A percentile compares a stretch with the other conserved stretches of the same genome.
These are phyloP conservation scores for Trypanosoma cruzi DNA, from an alignment of 208 protist genomes.

Conservation along the genomic window DNA sequence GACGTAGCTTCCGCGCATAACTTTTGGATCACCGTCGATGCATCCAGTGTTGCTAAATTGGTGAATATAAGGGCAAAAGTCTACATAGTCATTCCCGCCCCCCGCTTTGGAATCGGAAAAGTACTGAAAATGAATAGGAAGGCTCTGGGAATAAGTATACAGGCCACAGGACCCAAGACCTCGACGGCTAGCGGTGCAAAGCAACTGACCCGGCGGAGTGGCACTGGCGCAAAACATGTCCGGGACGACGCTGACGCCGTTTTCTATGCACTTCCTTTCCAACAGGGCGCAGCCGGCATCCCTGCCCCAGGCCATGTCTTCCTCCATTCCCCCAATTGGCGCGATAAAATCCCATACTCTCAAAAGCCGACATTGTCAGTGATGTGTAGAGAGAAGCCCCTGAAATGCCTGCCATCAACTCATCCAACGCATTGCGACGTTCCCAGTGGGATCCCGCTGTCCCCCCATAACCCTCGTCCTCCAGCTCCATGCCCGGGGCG, in stretches of 20 bases:
- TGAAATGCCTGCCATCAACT: constrained; percentile 32
- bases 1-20: constrained; percentile 28
- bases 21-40: neutral
- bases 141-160: neutral
- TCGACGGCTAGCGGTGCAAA: constrained; percentile 36
- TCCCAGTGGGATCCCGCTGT: constrained; percentile 40
- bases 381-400: constrained; percentile 30
- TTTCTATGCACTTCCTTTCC: constrained; percentile 26
- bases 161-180: constrained; percentile 37
- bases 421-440: constrained; percentile 31
- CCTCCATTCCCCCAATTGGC: constrained; percentile 32
- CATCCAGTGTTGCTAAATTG: constrained; percentile 25
- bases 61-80: constrained; percentile 47
- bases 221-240: constrained; percentile 34
- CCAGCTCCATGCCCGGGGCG: constrained; percentile 35
- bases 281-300: constrained; percentile 31
- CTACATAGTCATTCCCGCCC: constrained; percentile 33
- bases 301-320: constrained; percentile 34
- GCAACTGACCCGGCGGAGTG: neutral
- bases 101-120: constrained; percentile 26
- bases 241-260: constrained; percentile 25
- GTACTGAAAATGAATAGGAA: constrained; percentile 48
- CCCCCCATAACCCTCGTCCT: constrained; percentile 28
- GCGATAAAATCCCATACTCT: constrained; percentile 37
- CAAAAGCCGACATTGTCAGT: constrained; percentile 39